Evolutionary conservation across 495 filamentous ascomycete species (phyloP).

Genomic region (Penicillium alfredii): DNA sequence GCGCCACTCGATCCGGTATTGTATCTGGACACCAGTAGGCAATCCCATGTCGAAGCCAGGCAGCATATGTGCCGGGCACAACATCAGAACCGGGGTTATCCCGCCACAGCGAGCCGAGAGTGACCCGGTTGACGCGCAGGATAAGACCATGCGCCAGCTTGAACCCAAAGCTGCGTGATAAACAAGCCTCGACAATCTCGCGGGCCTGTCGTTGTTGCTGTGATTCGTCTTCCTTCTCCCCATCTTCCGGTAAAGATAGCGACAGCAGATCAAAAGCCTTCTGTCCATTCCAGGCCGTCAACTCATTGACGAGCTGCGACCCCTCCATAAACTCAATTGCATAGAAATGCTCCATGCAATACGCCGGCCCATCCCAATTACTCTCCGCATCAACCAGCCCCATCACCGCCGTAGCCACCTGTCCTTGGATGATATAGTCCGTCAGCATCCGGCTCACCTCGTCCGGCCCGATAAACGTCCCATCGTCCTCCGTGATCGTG

Average conservation of each 20-base stretch:
- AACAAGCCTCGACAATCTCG: constrained; percentile 45
- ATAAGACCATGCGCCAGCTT: constrained; percentile 52
- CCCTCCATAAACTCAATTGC: constrained; percentile 45
- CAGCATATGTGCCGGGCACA: constrained; percentile 20
- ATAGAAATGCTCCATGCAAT: constrained; percentile 41
- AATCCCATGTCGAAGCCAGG: constrained; percentile 20
- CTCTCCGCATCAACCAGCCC: constrained; percentile 45
- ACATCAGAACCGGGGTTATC: constrained; percentile 15
- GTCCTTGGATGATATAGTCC: constrained; percentile 50
- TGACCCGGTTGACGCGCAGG: constrained; percentile 28
- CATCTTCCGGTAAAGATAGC: constrained; percentile 36
- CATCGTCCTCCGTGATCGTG: constrained; percentile 17
- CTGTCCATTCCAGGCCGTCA: constrained; percentile 44
- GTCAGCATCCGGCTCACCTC: constrained; percentile 36
- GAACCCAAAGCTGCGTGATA: constrained; percentile 43
- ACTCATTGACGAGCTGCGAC: constrained; percentile 46
- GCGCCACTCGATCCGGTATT: background rate
- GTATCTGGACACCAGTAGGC: constrained; percentile 14
- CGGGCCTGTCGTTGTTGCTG: constrained; percentile 44
- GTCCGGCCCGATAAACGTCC: constrained; percentile 18
- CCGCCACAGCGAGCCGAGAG: constrained; percentile 21
- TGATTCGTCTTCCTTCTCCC: constrained; percentile 40
- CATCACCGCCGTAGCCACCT: constrained; percentile 45
- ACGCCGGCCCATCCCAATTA: constrained; percentile 49
- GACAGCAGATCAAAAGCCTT: constrained; percentile 47